Percentiles rank a stretch among this genome's conserved stretches.
phyloP scores from a whole-genome alignment of 140 eudicot species.

The Cichorium intybus region DNA sequence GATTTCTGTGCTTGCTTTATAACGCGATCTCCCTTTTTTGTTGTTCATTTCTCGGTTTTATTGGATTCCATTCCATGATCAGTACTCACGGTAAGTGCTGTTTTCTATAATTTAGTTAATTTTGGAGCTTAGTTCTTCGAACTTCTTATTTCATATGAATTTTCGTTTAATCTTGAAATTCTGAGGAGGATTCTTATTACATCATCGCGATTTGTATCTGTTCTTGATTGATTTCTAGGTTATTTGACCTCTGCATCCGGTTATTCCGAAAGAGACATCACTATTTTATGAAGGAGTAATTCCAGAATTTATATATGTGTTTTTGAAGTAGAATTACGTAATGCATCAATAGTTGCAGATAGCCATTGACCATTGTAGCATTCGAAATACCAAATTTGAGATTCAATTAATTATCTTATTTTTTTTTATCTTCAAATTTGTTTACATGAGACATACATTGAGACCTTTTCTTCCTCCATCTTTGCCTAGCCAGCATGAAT shows the following conservation, averaged over 20 bases:
- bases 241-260: neutral
- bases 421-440: too few relatives aligned
- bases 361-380: too few relatives aligned
- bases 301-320: too few relatives aligned
- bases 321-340: too few relatives aligned
- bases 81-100: constrained; percentile 24
- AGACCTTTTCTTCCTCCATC: neutral
- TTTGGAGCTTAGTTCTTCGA: neutral
- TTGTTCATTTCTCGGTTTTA: constrained; percentile 17
- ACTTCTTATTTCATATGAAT: neutral
- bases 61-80: constrained; percentile 22
- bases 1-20: neutral
- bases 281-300: too few relatives aligned
- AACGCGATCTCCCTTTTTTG: neutral
- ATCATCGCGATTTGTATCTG: constrained; percentile 4
- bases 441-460: neutral
- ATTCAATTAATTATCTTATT: too few relatives aligned
- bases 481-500: constrained; percentile 9
- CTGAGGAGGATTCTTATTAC: neutral
- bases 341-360: too few relatives aligned
- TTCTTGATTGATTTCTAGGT: neutral
- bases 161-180: neutral
- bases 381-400: too few relatives aligned
- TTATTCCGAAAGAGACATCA: too few relatives aligned
- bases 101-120: neutral